phyloP scores from a whole-genome alignment of 2,329 filamentous ascomycete genomes.

The Grosmannia huntii region DNA sequence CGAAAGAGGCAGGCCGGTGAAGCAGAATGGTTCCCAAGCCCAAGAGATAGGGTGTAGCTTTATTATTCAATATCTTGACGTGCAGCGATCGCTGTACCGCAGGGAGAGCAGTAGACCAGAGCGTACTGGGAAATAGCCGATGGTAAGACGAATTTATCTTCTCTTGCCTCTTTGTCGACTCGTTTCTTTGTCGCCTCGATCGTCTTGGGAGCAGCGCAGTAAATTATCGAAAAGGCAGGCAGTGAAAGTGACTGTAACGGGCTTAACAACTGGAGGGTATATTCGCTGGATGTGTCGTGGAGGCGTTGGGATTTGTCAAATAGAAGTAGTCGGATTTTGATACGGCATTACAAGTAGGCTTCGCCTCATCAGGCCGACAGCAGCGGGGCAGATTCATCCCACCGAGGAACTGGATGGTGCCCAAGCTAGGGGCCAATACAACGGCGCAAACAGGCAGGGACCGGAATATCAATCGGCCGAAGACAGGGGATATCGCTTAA shows the following conservation, averaged over 20 bases:
- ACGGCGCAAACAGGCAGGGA: not conserved
- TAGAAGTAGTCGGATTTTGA: not conserved
- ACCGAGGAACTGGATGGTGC: not conserved
- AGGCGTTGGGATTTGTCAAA: not conserved
- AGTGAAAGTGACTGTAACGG: not conserved
- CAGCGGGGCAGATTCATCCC: not conserved
- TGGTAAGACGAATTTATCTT: no score
- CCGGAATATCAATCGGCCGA: not conserved
- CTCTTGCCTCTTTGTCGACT: no score
- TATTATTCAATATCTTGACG: no score
- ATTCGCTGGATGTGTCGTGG: not conserved
- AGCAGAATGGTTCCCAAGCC: no score
- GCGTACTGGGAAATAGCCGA: no score
- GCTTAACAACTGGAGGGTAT: not conserved
- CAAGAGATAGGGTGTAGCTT: no score
- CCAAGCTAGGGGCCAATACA: not conserved
- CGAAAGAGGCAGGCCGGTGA: no score
- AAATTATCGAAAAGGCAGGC: not conserved
- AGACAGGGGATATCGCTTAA: conserved; percentile 2
- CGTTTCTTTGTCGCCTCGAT: not conserved
- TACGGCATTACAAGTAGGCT: not conserved
- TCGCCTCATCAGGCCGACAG: not conserved
- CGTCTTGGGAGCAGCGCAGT: not conserved
- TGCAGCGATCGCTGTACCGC: no score
- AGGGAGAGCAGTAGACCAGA: no score